These are phyloP conservation scores for Cruciata laevipes DNA, from an alignment of 257 asterid species.

Conservation along the genomic window DNA sequence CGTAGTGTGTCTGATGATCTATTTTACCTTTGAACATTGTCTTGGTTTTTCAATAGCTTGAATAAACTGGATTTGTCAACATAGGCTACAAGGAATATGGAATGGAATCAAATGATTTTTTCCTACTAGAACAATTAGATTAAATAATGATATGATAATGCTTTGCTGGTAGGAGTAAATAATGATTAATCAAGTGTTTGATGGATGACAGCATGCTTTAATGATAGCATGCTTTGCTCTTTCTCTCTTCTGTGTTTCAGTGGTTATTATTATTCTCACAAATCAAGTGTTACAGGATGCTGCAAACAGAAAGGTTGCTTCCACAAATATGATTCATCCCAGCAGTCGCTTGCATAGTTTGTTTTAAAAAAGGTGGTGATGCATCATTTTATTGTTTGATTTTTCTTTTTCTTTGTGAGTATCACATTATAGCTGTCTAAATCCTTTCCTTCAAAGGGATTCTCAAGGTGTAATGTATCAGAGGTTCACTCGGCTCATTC, in stretches of 20 bases:
- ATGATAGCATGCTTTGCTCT: too few relatives aligned
- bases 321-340: constrained; percentile 94
- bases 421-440: constrained; percentile 1
- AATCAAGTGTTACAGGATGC: constrained; percentile 56
- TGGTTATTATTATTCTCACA: constrained; percentile 7
- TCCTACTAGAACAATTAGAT: too few relatives aligned
- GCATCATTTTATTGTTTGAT: constrained; percentile 2
- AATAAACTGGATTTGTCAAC: too few relatives aligned
- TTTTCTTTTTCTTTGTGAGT: constrained; percentile 10
- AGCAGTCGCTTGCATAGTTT: constrained; percentile 99
- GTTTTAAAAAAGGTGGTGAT: constrained; percentile 78
- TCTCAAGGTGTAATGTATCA: constrained; percentile 81
- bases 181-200: too few relatives aligned
- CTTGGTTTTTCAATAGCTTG: too few relatives aligned
- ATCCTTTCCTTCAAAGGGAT: constrained; percentile 35
- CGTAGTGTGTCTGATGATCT: too few relatives aligned
- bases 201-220: too few relatives aligned
- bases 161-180: too few relatives aligned
- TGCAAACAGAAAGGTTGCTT: constrained; percentile 88
- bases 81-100: too few relatives aligned
- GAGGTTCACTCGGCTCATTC: constrained; percentile 67
- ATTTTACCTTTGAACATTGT: too few relatives aligned
- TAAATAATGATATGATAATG: too few relatives aligned
- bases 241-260: neutral
- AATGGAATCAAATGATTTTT: too few relatives aligned